Conservation (phyloP, 192 early-diverging fungal species). For the Coemansia sp. region DNA sequence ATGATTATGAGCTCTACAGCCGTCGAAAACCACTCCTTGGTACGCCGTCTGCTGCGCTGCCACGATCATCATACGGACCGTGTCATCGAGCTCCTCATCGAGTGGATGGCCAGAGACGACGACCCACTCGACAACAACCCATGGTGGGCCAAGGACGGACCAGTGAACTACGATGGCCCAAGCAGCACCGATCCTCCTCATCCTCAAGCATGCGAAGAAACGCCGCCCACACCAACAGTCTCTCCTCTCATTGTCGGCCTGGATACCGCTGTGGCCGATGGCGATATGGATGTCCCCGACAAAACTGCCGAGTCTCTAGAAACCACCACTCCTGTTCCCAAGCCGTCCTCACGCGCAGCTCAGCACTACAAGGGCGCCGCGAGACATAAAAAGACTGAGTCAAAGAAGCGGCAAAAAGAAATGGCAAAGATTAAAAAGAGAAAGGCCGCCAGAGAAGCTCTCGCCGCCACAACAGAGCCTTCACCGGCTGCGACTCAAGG, state of each 20-base stretch:
- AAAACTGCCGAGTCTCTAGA: background rate
- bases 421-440: constrained; percentile 33
- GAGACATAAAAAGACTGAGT: constrained; percentile 22
- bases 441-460: constrained; percentile 5
- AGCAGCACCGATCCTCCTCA: too few species aligned
- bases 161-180: constrained; percentile 23
- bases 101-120: constrained; percentile 30
- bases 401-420: constrained; percentile 40
- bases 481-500: background rate
- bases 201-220: too few species aligned
- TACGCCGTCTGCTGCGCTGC: constrained; percentile 51
- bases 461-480: background rate
- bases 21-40: constrained; percentile 38
- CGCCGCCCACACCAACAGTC: too few species aligned
- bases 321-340: background rate
- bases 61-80: constrained; percentile 44
- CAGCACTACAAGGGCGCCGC: constrained; percentile 18
- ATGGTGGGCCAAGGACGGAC: constrained; percentile 27
- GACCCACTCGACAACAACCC: constrained; percentile 1
- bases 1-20: constrained; percentile 58
- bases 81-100: constrained; percentile 55
- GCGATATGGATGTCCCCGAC: background rate
- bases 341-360: background rate
- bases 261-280: background rate
- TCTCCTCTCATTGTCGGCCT: too few species aligned